Conservation (phyloP, 345 rosid species). For the Euphorbia tirucalli region DNA sequence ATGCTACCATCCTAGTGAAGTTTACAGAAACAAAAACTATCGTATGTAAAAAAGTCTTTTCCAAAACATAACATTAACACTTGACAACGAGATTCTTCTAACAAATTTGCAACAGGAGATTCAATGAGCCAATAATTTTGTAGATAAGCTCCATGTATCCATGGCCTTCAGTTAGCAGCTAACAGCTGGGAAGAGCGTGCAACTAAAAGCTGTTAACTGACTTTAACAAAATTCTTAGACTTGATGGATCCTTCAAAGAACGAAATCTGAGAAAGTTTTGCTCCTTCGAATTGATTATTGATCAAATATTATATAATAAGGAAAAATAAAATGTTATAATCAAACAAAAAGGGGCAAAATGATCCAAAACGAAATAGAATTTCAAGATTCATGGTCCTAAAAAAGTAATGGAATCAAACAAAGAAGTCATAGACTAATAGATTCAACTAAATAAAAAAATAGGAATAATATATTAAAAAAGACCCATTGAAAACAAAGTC, state of each 20-base stretch:
- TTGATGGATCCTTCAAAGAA: background rate
- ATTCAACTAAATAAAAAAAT: background rate
- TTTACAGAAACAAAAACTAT: background rate
- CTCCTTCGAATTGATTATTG: background rate
- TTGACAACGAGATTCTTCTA: background rate
- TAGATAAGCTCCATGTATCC: background rate
- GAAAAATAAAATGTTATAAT: background rate
- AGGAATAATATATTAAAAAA: background rate
- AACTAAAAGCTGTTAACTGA: background rate
- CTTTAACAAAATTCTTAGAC: background rate
- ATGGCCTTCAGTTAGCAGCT: background rate
- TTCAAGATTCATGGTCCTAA: background rate
- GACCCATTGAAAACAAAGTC: background rate
- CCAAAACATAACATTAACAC: background rate
- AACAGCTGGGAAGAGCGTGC: too few species aligned
- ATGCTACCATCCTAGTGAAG: background rate
- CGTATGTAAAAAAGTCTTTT: background rate
- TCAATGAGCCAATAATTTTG: background rate
- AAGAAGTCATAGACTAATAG: background rate
- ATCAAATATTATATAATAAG: background rate
- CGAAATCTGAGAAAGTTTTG: too few species aligned
- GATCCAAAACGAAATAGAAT: background rate
- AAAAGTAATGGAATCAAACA: background rate
- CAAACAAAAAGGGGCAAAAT: background rate
- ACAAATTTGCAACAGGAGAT: background rate